These are phyloP conservation scores for Fraxinus sp. DNA, from an alignment of 305 asterid species.

Conservation along the genomic window DNA sequence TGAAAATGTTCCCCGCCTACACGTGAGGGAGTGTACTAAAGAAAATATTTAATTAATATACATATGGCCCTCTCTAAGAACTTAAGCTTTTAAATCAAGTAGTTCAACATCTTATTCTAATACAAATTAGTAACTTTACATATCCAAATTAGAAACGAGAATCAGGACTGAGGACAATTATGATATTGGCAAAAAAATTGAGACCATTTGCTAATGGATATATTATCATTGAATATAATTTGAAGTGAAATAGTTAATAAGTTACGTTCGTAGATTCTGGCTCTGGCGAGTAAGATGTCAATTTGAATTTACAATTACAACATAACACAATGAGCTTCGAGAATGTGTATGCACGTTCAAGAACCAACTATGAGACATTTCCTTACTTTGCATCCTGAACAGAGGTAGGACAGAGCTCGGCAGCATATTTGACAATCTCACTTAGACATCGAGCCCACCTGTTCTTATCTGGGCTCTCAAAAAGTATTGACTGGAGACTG, in stretches of 20 bases:
- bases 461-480: conserved; percentile 96
- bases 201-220: not conserved
- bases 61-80: not conserved
- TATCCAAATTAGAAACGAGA: conserved; percentile 20
- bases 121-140: conserved; percentile 12
- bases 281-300: conserved; percentile 16
- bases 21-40: not conserved
- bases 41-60: not conserved
- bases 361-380: conserved; percentile 18
- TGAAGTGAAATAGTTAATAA: conserved; percentile 6
- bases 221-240: not conserved
- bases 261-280: conserved; percentile 4
- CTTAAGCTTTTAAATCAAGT: not conserved
- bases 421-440: conserved; percentile 89
- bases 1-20: not conserved
- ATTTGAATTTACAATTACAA: conserved; percentile 17
- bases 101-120: not conserved
- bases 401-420: conserved; percentile 92
- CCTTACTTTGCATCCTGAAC: conserved; percentile 63
- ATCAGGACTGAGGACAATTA: conserved; percentile 17
- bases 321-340: conserved; percentile 12
- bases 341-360: conserved; percentile 5
- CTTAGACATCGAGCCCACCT: conserved; percentile 98
- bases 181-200: conserved; percentile 16
- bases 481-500: conserved; percentile 88